A percentile compares a stretch with the other conserved stretches of the same genome.
These are phyloP conservation scores for Fusarium beomiforme DNA, from an alignment of 2,329 filamentous ascomycete species.

Conservation along the genomic window DNA sequence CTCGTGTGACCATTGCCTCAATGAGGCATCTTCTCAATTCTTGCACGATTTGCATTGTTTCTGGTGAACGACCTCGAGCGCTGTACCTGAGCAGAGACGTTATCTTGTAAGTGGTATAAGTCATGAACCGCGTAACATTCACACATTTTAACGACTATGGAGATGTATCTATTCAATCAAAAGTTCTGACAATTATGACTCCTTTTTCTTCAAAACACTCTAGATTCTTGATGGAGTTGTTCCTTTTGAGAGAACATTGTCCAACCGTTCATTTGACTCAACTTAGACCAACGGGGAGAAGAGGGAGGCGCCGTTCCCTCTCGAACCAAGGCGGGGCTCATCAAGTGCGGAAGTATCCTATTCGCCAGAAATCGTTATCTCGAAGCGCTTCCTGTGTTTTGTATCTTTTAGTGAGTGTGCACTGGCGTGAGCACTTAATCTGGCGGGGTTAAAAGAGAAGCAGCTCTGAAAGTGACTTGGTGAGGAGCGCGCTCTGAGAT, in stretches of 20 bases:
- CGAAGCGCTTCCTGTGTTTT: constrained; percentile 18
- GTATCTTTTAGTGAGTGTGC: constrained; percentile 40
- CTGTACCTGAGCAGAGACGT: neutral
- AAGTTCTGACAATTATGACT: neutral
- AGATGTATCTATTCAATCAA: neutral
- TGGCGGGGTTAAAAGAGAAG: constrained; percentile 38
- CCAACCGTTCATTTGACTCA: constrained; percentile 10
- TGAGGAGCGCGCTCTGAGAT: constrained; percentile 32
- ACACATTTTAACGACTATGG: neutral
- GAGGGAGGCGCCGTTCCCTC: constrained; percentile 32
- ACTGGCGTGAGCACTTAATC: constrained; percentile 38
- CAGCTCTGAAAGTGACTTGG: constrained; percentile 38
- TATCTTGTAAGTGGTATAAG: neutral
- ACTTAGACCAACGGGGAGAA: constrained; percentile 2
- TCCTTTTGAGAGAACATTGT: neutral
- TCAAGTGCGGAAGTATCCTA: constrained; percentile 29
- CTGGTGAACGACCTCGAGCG: neutral
- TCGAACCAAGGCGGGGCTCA: constrained; percentile 11
- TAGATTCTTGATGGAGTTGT: neutral
- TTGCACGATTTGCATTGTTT: neutral
- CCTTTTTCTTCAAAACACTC: neutral
- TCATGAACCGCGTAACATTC: neutral
- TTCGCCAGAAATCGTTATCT: constrained; percentile 26
- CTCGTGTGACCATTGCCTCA: neutral
- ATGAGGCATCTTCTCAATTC: neutral